A percentile compares a stretch with the other conserved stretches of the same genome.
Evolutionary conservation across 805 yeast genomes (phyloP).

Genomic region (Metschnikowia lachancei): DNA sequence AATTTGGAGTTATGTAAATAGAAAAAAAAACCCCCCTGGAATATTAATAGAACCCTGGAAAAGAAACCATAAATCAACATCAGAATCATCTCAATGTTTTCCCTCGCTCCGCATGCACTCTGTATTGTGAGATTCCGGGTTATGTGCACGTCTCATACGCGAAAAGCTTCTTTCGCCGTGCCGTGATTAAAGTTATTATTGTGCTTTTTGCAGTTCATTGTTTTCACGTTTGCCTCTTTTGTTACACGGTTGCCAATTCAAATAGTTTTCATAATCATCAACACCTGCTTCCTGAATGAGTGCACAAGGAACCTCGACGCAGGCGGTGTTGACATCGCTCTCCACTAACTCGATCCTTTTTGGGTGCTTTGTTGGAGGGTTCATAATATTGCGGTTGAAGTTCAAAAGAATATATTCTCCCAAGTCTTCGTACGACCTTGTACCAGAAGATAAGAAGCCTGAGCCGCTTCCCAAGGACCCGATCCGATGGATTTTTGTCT

Average conservation of each 20-base stretch:
- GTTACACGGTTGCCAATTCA: background rate
- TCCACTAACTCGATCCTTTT: slow-evolving; percentile 66
- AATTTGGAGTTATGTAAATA: no score
- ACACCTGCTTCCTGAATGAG: slow-evolving; percentile 2
- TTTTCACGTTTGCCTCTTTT: background rate
- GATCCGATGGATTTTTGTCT: slow-evolving; percentile 63
- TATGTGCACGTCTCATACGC: slow-evolving; percentile 5
- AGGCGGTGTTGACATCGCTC: slow-evolving; percentile 70
- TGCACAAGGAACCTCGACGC: slow-evolving; percentile 40
- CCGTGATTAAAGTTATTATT: background rate
- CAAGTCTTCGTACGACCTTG: slow-evolving; percentile 62
- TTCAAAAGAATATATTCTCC: slow-evolving; percentile 81
- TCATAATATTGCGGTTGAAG: slow-evolving; percentile 63
- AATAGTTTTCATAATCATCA: background rate
- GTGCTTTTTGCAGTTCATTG: no score
- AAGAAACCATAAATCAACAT: no score
- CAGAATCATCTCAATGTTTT: background rate
- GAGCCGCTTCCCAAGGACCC: slow-evolving; percentile 70
- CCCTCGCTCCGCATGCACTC: background rate
- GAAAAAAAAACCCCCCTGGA: no score
- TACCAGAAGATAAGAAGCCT: slow-evolving; percentile 56
- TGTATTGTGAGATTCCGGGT: background rate
- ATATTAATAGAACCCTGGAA: no score
- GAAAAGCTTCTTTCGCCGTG: background rate
- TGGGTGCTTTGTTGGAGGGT: slow-evolving; percentile 56